Conservation (phyloP, 345 rosid genomes). For the Triadica sebifera region DNA sequence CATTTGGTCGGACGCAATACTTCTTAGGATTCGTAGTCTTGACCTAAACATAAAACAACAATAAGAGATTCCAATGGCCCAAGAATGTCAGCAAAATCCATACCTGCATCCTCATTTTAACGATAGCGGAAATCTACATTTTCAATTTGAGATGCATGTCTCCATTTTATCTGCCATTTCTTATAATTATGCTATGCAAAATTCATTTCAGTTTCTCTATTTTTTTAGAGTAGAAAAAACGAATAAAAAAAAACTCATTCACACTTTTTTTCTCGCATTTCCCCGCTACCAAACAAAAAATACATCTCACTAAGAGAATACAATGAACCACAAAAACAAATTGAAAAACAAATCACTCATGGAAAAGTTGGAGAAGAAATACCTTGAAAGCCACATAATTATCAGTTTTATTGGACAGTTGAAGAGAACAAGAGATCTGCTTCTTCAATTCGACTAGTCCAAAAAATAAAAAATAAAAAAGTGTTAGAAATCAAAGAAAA, state of each 20-base stretch:
- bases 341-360: background rate
- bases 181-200: too few relatives aligned
- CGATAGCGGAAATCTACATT: slow-evolving; percentile 2
- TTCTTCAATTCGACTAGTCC: slow-evolving; percentile 72
- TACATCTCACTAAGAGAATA: background rate
- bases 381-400: slow-evolving; percentile 80
- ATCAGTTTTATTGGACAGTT: slow-evolving; percentile 63
- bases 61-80: background rate
- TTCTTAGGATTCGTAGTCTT: slow-evolving; percentile 82
- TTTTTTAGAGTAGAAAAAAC: background rate
- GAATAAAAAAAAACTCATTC: background rate
- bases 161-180: background rate
- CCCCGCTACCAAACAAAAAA: slow-evolving; percentile 23
- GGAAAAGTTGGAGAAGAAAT: background rate
- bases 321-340: background rate
- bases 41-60: slow-evolving; percentile 46
- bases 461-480: slow-evolving; percentile 8
- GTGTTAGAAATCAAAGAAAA: background rate
- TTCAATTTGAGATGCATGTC: slow-evolving; percentile 7
- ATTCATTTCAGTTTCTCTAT: background rate
- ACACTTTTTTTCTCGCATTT: background rate
- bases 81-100: background rate
- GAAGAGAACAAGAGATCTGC: slow-evolving; percentile 85
- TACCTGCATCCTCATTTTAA: background rate
- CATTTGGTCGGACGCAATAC: slow-evolving; percentile 78